Base-by-base conservation (phyloP, 495 filamentous ascomycete genomes). In the Aeminium ludgeri region DNA sequence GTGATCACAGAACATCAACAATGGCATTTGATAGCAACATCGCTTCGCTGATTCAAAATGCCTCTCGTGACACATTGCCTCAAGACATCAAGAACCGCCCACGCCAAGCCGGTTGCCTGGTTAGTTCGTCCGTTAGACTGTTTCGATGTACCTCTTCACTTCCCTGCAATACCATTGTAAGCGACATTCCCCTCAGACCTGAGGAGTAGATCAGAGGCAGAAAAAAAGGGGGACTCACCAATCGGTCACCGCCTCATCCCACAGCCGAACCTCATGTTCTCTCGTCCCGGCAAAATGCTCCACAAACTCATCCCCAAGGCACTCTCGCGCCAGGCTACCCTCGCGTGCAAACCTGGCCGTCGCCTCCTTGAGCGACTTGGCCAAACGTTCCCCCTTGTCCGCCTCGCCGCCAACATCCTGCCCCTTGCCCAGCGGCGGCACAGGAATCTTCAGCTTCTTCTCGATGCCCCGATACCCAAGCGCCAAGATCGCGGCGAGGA, bases 161-260 rank as follows among this genome's bases (percentile, higher is more conserved):
- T 81, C 73, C 68, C 69, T 74, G 17, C 25, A 18, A 10, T 10
- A 7, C 27, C 19, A 20, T 25, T 28, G 31, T 46, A 20, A 50
- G 34, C 33, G n/a, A 38, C 3, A 39, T 12, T 27, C 18, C 19
- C 2, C 20, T 2, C 10, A 40, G 13, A n/a, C n/a, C 20, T 18
- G 18, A 20, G 12, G 12, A 42, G 54, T 20, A 37, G 35, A 33
- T 38, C 20, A 19, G 20, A 13, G 18, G 16, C 11, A n/a, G 15
- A 29, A 27, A 18, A 30, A 41, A 45, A 34, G n/a, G 15, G 37
- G 17, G 11, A 70, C 74, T 48, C 62, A 83, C 85, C 86, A 95
- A 59, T 93, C 86, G 18, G 86, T 93, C 6, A 93, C 85, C 1
- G 85, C 83, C 56, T 95, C 86, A 55, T 97, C 85, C 84, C 85